phyloP scores from a whole-genome alignment of 2,329 filamentous ascomycete species.

The Colletotrichum gloeosporioides region DNA sequence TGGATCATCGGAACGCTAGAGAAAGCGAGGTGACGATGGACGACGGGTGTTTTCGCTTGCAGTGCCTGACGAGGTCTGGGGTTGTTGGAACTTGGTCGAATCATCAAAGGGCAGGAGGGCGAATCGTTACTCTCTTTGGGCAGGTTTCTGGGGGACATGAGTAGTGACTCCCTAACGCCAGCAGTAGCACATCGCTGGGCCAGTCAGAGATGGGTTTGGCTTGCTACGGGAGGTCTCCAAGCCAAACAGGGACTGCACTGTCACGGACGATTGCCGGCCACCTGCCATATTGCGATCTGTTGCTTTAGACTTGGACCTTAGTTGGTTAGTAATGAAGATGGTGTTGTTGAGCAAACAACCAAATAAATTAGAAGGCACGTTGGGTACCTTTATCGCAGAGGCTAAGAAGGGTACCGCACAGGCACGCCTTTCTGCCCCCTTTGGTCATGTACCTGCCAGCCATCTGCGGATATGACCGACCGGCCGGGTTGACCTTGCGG shows the following conservation, averaged over 20 bases:
- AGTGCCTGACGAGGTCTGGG: not conserved
- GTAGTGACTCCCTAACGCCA: not conserved
- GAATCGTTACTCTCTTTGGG: not conserved
- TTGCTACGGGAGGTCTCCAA: not conserved
- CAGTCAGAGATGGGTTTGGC: not conserved
- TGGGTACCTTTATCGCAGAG: not conserved
- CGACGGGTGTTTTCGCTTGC: not conserved
- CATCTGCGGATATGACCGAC: constrained; percentile 10
- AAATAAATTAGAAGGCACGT: not conserved
- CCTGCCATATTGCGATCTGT: constrained; percentile 4
- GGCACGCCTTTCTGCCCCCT: not conserved
- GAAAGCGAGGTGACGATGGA: constrained; percentile 9
- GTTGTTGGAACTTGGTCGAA: not conserved
- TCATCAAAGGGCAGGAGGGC: not conserved
- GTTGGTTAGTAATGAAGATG: not conserved
- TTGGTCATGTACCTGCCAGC: not conserved
- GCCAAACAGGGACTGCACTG: not conserved
- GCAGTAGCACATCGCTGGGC: not conserved
- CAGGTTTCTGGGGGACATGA: constrained; percentile 1
- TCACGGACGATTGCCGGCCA: not conserved
- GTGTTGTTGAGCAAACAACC: not conserved
- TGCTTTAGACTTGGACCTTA: not conserved
- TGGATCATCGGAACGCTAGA: constrained; percentile 8
- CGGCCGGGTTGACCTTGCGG: constrained; percentile 9
- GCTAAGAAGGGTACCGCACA: not conserved